phyloP scores from a whole-genome alignment of 2,329 filamentous ascomycete species.

The Fusarium compactum region DNA sequence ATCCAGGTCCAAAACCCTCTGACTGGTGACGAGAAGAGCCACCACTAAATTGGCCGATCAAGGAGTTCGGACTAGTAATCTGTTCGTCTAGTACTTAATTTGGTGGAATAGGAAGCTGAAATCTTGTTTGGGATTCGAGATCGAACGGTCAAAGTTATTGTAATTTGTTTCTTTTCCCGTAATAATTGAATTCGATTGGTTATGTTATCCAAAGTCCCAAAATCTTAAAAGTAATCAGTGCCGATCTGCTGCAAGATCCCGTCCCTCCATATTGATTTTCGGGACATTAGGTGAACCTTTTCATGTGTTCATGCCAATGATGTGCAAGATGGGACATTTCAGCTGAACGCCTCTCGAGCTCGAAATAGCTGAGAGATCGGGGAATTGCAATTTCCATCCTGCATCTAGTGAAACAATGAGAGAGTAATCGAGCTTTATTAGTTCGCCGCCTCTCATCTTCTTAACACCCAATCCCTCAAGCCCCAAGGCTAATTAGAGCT shows the following conservation, averaged over 20 bases:
- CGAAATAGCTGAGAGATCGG: not conserved
- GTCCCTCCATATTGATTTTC: slow-evolving; percentile 25
- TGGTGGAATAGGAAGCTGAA: not conserved
- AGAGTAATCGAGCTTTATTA: not conserved
- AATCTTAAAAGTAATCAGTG: not conserved
- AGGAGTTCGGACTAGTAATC: not conserved
- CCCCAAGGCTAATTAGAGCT: not conserved
- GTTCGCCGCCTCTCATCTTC: not conserved
- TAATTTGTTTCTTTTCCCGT: not conserved
- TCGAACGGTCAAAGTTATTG: not conserved
- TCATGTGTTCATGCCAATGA: slow-evolving; percentile 6
- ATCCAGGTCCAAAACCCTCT: slow-evolving; percentile 48
- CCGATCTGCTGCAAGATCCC: slow-evolving; percentile 18
- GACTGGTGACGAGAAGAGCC: not conserved
- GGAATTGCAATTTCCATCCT: not conserved
- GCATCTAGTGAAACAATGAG: not conserved
- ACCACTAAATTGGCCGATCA: not conserved
- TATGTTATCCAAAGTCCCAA: not conserved
- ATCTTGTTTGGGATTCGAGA: not conserved
- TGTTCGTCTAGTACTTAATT: slow-evolving; percentile 3
- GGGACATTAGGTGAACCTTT: slow-evolving; percentile 8
- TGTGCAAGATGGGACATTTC: not conserved
- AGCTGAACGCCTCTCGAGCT: not conserved
- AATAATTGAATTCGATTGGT: slow-evolving; percentile 5
- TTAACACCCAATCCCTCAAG: not conserved